Evolutionary conservation across 106 monocot genomes (phyloP).

Genomic region (Dendrobium officinale): DNA sequence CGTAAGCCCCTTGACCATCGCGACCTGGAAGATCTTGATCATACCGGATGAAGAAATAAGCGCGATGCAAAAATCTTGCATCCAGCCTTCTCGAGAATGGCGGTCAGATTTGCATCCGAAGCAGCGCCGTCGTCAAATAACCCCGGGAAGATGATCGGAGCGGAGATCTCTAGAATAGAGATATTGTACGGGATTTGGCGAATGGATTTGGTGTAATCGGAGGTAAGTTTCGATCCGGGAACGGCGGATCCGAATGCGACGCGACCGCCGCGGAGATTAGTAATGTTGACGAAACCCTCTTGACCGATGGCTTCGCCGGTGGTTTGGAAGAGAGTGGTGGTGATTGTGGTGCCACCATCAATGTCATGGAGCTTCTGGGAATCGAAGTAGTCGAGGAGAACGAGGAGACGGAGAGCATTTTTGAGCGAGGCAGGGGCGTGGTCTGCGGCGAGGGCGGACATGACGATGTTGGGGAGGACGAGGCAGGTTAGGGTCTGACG

Average conservation of each 20-base stretch:
- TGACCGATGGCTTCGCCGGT: constrained; percentile 78
- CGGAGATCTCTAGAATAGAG: constrained; percentile 78
- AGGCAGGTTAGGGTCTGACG: constrained; percentile 71
- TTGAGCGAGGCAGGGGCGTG: constrained; percentile 59
- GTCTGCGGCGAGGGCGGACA: constrained; percentile 61
- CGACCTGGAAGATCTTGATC: constrained; percentile 66
- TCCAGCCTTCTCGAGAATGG: constrained; percentile 74
- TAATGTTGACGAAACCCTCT: constrained; percentile 95
- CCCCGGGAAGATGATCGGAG: constrained; percentile 73
- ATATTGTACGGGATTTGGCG: constrained; percentile 82
- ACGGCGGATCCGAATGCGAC: constrained; percentile 73
- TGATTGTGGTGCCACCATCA: constrained; percentile 60
- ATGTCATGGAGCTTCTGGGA: constrained; percentile 75
- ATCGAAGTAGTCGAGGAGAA: constrained; percentile 96
- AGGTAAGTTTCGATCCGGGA: constrained; percentile 46
- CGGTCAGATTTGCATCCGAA: constrained; percentile 64
- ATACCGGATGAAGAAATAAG: constrained; percentile 72
- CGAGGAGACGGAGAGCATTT: constrained; percentile 88
- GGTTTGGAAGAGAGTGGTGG: constrained; percentile 90
- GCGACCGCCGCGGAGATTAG: constrained; percentile 68
- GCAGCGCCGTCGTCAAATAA: constrained; percentile 58
- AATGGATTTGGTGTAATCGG: constrained; percentile 69
- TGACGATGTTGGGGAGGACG: constrained; percentile 65
- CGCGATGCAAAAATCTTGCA: constrained; percentile 81
- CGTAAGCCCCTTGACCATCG: constrained; percentile 77